Percentiles rank a stretch among this genome's conserved stretches.
phyloP scores from a whole-genome alignment of 108 stramenopile species.

The Conticribra weissflogii region DNA sequence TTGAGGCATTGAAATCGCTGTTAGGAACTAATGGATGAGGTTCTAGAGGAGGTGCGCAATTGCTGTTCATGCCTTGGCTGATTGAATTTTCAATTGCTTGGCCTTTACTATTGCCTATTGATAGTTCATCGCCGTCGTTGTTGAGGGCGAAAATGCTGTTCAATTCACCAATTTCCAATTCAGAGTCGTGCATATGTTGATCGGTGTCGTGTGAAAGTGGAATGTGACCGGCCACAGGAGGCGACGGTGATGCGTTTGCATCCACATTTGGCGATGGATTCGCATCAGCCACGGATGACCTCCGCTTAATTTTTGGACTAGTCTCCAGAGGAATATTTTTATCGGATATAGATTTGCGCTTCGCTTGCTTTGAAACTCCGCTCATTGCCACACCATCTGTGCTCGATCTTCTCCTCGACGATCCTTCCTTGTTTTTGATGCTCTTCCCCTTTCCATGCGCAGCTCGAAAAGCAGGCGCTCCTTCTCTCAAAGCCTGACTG shows the following conservation, averaged over 20 bases:
- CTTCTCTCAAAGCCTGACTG: constrained; percentile 85
- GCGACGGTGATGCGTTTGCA: background rate
- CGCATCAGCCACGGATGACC: background rate
- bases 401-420: background rate
- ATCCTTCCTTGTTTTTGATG: background rate
- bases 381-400: background rate
- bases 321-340: background rate
- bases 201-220: background rate
- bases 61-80: background rate
- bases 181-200: background rate
- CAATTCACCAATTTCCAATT: background rate
- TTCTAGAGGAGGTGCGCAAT: background rate
- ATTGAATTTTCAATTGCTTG: background rate
- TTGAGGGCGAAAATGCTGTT: background rate
- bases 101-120: background rate
- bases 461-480: constrained; percentile 15
- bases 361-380: background rate
- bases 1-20: constrained; percentile 24
- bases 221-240: background rate
- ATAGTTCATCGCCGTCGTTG: background rate
- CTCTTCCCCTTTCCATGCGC: background rate
- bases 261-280: background rate
- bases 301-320: background rate
- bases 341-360: constrained; percentile 1
- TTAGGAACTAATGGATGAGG: constrained; percentile 27